phyloP scores from a whole-genome alignment of 495 filamentous ascomycete species.

The Cladorrhinum samala region DNA sequence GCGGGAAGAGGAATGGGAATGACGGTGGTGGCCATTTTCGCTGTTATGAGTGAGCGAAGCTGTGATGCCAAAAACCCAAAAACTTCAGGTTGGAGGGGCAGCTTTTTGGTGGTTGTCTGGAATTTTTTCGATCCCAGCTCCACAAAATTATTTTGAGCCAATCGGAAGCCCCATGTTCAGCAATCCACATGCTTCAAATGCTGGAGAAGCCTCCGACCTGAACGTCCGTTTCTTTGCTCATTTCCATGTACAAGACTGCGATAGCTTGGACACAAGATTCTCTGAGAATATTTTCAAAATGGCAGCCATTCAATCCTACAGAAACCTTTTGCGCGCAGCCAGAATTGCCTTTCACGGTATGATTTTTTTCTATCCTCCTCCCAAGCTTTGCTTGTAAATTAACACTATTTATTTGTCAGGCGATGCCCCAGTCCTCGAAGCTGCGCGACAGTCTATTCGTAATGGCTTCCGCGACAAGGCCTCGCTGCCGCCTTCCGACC shows the following conservation, averaged over 20 bases:
- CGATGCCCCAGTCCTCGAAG: conserved; percentile 57
- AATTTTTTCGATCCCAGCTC: conserved; percentile 18
- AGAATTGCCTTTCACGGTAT: conserved; percentile 78
- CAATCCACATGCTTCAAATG: neutral
- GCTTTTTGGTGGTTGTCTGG: conserved; percentile 4
- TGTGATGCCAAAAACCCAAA: neutral
- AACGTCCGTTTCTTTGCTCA: neutral
- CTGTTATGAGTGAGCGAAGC: conserved; percentile 2
- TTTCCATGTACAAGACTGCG: no score
- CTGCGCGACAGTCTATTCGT: conserved; percentile 66
- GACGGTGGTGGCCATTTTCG: conserved; percentile 36
- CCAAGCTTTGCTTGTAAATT: no score
- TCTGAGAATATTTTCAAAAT: conserved; percentile 39
- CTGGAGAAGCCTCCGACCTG: neutral
- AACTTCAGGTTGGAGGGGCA: conserved; percentile 18
- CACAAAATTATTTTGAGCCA: conserved; percentile 3
- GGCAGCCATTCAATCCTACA: conserved; percentile 68
- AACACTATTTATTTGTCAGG: conserved; percentile 40
- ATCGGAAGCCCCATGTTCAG: neutral
- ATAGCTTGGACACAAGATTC: no score
- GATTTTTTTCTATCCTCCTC: neutral
- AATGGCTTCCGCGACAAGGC: conserved; percentile 62
- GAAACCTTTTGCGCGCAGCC: conserved; percentile 74
- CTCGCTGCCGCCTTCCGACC: conserved; percentile 46
- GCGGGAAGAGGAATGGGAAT: conserved; percentile 57